Percentiles rank a stretch among this genome's conserved stretches.
Conservation (phyloP, 306 rosid genomes). For the Pachyrhizus erosus region DNA sequence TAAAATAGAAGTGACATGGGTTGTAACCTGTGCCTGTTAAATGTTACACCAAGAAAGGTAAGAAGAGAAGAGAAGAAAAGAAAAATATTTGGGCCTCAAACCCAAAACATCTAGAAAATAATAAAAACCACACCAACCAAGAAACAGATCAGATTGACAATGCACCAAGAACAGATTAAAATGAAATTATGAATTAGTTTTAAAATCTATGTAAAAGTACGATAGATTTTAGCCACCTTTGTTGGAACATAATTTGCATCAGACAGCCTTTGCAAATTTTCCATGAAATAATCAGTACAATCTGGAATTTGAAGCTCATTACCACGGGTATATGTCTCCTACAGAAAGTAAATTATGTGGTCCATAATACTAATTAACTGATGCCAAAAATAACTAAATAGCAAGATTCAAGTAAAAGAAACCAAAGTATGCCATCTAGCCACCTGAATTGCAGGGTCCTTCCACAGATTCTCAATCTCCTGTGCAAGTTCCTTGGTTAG, state of each 20-base stretch:
- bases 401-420: slow-evolving; percentile 26
- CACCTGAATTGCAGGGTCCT: slow-evolving; percentile 94
- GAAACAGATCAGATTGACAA: neutral
- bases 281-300: slow-evolving; percentile 93
- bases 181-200: neutral
- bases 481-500: slow-evolving; percentile 84
- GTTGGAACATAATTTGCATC: slow-evolving; percentile 88
- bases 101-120: neutral
- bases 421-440: slow-evolving; percentile 37
- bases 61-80: neutral
- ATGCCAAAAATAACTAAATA: neutral
- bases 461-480: slow-evolving; percentile 88
- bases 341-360: slow-evolving; percentile 42
- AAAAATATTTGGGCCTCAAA: slow-evolving; percentile 16
- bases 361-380: slow-evolving; percentile 10
- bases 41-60: neutral
- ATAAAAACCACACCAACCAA: slow-evolving; percentile 13
- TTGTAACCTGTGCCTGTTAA: neutral
- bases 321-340: slow-evolving; percentile 95
- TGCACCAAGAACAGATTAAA: slow-evolving; percentile 23
- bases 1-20: neutral
- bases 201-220: neutral
- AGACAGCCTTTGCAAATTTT: slow-evolving; percentile 82
- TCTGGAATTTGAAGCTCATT: slow-evolving; percentile 98
- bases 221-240: slow-evolving; percentile 61